phyloP scores from a whole-genome alignment of 441 rosid genomes.

The Adansonia gregorii region DNA sequence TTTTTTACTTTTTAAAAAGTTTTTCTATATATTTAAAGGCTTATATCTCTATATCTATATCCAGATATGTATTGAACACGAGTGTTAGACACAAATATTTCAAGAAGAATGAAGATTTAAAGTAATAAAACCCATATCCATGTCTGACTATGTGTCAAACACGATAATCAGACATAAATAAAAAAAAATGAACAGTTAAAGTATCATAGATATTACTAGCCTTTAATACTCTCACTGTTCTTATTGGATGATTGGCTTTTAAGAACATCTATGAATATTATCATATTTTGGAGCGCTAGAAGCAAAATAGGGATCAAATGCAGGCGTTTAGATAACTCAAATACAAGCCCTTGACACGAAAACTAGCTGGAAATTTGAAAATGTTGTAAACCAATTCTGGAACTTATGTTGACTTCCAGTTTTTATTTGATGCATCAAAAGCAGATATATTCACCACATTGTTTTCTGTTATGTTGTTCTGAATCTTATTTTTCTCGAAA shows the following conservation, averaged over 20 bases:
- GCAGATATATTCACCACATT: neutral
- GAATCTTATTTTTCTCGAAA: no score
- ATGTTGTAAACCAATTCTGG: neutral
- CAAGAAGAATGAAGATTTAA: no score
- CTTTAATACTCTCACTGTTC: neutral
- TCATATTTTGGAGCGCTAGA: neutral
- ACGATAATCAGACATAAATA: neutral
- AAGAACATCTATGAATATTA: neutral
- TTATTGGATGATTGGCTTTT: slow-evolving; percentile 9
- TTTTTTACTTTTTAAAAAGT: neutral
- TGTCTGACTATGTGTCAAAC: no score
- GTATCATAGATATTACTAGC: neutral
- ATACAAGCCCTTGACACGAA: neutral
- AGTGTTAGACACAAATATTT: no score
- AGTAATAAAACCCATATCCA: no score
- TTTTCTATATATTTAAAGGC: no score
- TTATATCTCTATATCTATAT: no score
- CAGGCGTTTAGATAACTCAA: neutral
- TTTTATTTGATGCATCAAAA: neutral
- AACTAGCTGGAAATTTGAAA: neutral
- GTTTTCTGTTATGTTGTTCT: neutral
- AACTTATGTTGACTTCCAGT: neutral
- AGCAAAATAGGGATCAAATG: neutral
- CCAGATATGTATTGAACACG: no score
- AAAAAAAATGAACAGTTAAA: neutral